Evolutionary conservation across 768 basidiomycete species (phyloP), one percentile per base, ranked within the genome.

Genomic region (Trametes maxima): DNA sequence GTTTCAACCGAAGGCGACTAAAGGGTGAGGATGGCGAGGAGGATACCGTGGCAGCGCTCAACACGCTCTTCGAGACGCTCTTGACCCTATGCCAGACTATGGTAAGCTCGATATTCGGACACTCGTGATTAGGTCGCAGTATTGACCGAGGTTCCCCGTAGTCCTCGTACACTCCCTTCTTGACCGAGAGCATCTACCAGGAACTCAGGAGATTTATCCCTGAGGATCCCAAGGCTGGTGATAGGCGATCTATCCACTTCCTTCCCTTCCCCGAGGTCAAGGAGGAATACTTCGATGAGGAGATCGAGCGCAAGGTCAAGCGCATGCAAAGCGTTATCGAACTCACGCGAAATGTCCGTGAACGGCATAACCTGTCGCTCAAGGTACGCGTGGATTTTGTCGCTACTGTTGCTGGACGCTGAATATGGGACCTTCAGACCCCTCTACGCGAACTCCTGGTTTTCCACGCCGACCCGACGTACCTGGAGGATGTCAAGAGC

Each of bases 151-250:
- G 3, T 24, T 28, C 25, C 39, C 5, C 42, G 11, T 66, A 96
- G 95, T 96, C 96, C 0, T 95, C 97, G 8, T 99, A 97, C 76
- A 98, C 95, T 10, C 97, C 97, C 0, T 98, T 98, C 85, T 79
- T 98, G 72, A 95, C 95, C 7, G 97, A 99, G 76, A 97, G 89
- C 75, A 80, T 98, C 62, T 98, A 98, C 74, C 97, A 98, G 73
- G 86, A 92, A 36, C 81, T 98, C 42, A 85, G 87, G 47, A 78
- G 78, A n/a, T 96, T 85, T 78, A 90, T 96, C 65, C 93, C 94
- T 0, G 85, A 86, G 61, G 84, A 92, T 65, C 82, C 86, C 19
- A 72, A 78, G 25, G 82, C 82, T 17, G 85, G 83, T 2, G 97
- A 98, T 68, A 82, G 88, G 6, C 90, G 97, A 60, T 98, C 97